Base-by-base conservation (phyloP, 257 asterid genomes). In the Haberlea rhodopensis region DNA sequence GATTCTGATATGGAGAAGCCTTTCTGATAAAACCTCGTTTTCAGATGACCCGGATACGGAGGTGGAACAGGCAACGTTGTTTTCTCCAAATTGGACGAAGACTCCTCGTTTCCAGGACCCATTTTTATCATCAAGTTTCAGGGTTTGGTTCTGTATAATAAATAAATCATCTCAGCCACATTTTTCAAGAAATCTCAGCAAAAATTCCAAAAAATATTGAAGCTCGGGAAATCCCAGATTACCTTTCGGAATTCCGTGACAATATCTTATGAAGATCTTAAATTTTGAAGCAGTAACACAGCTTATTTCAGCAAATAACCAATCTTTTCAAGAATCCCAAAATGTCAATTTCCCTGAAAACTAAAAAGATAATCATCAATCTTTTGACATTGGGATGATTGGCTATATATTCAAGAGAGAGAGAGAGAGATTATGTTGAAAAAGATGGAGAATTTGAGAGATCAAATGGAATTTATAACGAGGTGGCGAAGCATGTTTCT, bases 51-150 rank as follows among this genome's bases (percentile, higher is more conserved):
- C 2, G 82, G 88, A 68, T 81, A 67, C 57, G 88, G 92, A 70
- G 97, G 96, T 37, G 96, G 92, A 48, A 71, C 18, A 52, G 88
- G 95, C 53, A 62, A 56, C 7, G 1, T 43, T 22, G 62, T 66
- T 55, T 71, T 77, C 57, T 65, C 78, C 71, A 63, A 23, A 18
- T 37, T 29, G 26, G 53, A 53, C 25, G 58, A 23, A 27, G 49
- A 61, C 72, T 74, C 79, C 69, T 67, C 69, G 6, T 67, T 20
- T 57, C 55, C 53, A 68, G 48, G 23, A 22, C 52, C 76, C 86
- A 76, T 77, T 66, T 43, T 63, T 37, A 26, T 68, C 63, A 29
- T 8, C 61, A 10, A 25, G 15, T 22, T 37, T 11, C 15, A 26
- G 32, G 26, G 22, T n/a, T 63, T 22, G 43, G 9, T 52, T 56